Evolutionary conservation across 106 monocot genomes (phyloP), one percentile per base, ranked within the genome.

Genomic region (Apostasia shenzhenica): DNA sequence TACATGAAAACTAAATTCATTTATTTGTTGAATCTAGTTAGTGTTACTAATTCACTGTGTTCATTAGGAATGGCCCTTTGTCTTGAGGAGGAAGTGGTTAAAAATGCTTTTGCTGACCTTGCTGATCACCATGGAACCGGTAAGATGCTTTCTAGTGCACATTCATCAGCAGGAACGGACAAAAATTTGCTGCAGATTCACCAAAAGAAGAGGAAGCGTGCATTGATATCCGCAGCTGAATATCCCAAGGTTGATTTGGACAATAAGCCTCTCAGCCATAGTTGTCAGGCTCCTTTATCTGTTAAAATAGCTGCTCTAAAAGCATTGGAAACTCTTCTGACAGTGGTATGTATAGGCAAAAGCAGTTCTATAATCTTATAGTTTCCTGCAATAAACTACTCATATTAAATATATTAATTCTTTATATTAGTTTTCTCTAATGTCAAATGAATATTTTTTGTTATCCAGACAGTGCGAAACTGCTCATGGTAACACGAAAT

Each of bases 281-380:
- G 67, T 72, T 9, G 41, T 14, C 41, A 39, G 8, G 55, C 67
- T 73, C 78, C 76, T 59, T 62, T 84, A 60, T 79, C 82, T 70
- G 89, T 97, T 59, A 87, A 87, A 63, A 78, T 92, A 64, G 89
- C 85, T 67, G 97, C 89, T 55, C 70, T 97, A 14, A 72, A 57
- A 70, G 78, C 97, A 75, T 56, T 97, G 55, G 86, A 85, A 75
- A 73, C 83, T 72, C 97, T 97, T 77, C 65, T 97, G 13, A 83
- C 83, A 53, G 84, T 89, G 86, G 97, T 97, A 81, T 67, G 81
- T 59, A 9, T 54, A 26, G 45, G 13, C 46, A 46, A 63, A 47
- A 12, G 1, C 8, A 8, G 8, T 50, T 50, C 26, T 26, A 26
- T 26, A 26, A 26, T 26, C 26, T 26, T 26, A 52, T 52, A 52